Conservation (phyloP, 768 basidiomycete genomes). For the Hericium alpestre region DNA sequence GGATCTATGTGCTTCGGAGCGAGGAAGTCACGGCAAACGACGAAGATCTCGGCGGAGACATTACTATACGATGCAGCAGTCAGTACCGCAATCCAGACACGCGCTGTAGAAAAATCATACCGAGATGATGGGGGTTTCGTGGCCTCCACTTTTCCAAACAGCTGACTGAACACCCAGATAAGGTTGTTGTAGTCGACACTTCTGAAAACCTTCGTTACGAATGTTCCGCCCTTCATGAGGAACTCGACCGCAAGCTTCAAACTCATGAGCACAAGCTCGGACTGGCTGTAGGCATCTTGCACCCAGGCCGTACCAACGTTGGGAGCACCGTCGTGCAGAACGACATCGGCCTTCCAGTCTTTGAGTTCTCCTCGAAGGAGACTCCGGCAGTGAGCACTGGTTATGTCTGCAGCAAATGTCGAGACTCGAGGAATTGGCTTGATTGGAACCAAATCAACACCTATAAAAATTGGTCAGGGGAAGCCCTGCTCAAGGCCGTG, state of each 20-base stretch:
- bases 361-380: conserved; percentile 81
- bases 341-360: conserved; percentile 98
- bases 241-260: conserved; percentile 94
- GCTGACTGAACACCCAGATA: conserved; percentile 96
- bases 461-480: conserved; percentile 25
- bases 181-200: conserved; percentile 97
- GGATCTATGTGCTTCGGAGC: conserved; percentile 95
- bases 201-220: conserved; percentile 97
- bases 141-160: conserved; percentile 94
- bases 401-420: conserved; percentile 92
- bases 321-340: conserved; percentile 97
- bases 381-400: conserved; percentile 81
- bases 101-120: conserved; percentile 30
- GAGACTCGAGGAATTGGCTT: conserved; percentile 89
- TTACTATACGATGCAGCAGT: conserved; percentile 42
- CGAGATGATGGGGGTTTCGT: conserved; percentile 97
- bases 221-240: conserved; percentile 84
- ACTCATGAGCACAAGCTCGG: conserved; percentile 91
- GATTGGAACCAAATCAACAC: conserved; percentile 93
- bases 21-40: conserved; percentile 90
- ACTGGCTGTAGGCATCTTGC: conserved; percentile 95
- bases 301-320: conserved; percentile 99
- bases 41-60: conserved; percentile 99
- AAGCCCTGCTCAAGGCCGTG: neutral
- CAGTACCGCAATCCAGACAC: neutral